Evolutionary conservation across 495 filamentous ascomycete species (phyloP), one percentile per base, ranked within the genome.

Genomic region (Lophiostoma macrostomum): DNA sequence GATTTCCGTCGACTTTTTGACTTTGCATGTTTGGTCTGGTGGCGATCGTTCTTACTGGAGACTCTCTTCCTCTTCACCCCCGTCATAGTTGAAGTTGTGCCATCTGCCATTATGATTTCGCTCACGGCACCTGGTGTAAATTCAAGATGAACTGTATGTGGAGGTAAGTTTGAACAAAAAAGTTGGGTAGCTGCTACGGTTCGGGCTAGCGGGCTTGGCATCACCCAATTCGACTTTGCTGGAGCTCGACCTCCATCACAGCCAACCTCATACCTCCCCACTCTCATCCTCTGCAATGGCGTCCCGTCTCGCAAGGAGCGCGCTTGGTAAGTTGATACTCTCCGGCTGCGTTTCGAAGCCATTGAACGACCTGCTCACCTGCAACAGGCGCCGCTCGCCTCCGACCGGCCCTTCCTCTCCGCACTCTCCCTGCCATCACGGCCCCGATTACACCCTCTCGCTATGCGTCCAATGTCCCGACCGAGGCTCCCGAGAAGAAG

Each of bases 231-330:
- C n/a, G n/a, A 28, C 14, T 35, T 52, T 27, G 50, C 56, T 58
- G 37, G 43, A 41, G 34, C 44, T 51, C 18, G 42, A 39, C 46
- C 47, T 14, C 38, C 50, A 50, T 37, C 46, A 53, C 51, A 42
- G 32, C 46, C 41, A 38, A 29, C 63, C 49, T 42, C 58, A 44
- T 35, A 73, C 41, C 54, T 73, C 73, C 65, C 70, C 71, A 70
- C 72, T 74, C 69, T 72, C 72, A 70, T 71, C 80, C 27, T 20
- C 64, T 60, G 63, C 79, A 86, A 96, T 96, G 91, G 90, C 89
- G 79, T 93, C 89, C 71, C 87, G 90, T 77, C 77, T 96, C 73
- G 87, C 86, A 81, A 87, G 85, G 80, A 88, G 80, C 79, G 88
- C 88, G 75, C 74, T 90, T 73, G 88, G 90, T 95, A 82, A 75